Evolutionary conservation across 805 yeast species (phyloP), one percentile per base, ranked within the genome.

Genomic region (Cyberlindnera veronae): DNA sequence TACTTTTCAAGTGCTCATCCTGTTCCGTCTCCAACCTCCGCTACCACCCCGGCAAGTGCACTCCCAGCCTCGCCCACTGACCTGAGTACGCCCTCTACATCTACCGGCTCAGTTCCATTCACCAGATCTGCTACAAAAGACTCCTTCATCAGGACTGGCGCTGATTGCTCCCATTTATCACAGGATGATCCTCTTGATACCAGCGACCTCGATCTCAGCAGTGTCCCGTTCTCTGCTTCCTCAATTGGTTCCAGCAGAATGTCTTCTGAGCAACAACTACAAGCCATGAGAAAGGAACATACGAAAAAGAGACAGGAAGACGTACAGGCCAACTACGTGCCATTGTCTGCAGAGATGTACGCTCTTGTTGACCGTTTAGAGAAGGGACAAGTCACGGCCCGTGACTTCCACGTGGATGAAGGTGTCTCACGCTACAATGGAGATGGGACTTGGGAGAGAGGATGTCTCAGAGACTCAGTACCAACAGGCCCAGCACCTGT

Each of bases 361-460:
- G 48, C 52, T 2, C 29, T 44, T 0, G 36, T 54, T 9, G 50
- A 43, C 21, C 45, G 60, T 19, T 22, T 55, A 14, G 53, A 55
- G 31, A 44, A 46, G 15, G 57, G 58, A 1, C 27, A 32, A 1
- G 33, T 47, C 9, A 40, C 29, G 5, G 17, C 28, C 5, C 38
- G 41, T 8, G 59, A 55, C 38, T 51, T 56, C 24, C 6, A 6
- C 13, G 37, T 56, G 3, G 56, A 54, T 2, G 36, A 23, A 19
- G 61, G 61, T 21, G 49, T 43, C 1, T 53, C 61, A 2, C 39
- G 34, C n/a, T 56, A 56, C 28, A 46, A 42, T 20, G 59, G 61
- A 5, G 54, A 54, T 37, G 59, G 59, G 0, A 46, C 50, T 0
- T 56, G 61, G 61, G 32, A 30, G 1, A 39, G 27, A 19, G 49